Evolutionary conservation across 164 flowering plant genomes (phyloP).

Genomic region (Dillenia turbinata): DNA sequence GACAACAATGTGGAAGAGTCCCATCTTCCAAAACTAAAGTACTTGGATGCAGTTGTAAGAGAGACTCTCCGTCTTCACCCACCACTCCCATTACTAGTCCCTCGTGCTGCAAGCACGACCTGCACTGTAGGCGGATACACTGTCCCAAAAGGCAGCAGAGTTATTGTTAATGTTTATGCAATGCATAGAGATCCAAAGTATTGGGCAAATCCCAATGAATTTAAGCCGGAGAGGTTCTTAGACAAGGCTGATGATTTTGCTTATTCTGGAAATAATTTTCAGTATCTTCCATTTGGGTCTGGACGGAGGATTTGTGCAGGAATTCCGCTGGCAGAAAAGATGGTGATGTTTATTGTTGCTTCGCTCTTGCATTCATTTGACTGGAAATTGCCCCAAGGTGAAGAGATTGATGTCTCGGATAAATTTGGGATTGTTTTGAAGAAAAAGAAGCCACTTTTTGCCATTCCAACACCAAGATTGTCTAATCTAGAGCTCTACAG

Average conservation of each 20-base stretch:
- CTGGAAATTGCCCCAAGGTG: conserved; percentile 27
- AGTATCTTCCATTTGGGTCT: conserved; percentile 50
- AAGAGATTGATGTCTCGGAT: conserved; percentile 27
- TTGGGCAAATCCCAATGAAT: conserved; percentile 2
- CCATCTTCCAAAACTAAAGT: conserved; percentile 11
- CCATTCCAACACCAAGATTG: conserved; percentile 37
- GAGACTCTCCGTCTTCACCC: conserved; percentile 14
- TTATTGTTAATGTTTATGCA: conserved; percentile 7
- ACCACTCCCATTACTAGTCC: conserved; percentile 3
- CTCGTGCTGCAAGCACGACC: too few relatives aligned
- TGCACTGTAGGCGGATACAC: conserved; percentile 3
- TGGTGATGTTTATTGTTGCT: conserved; percentile 24
- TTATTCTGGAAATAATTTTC: conserved; percentile 8
- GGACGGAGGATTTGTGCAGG: conserved; percentile 56
- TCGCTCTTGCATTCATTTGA: conserved; percentile 39
- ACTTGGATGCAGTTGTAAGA: conserved; percentile 9
- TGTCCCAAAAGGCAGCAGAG: conserved; percentile 2
- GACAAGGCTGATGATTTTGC: not conserved
- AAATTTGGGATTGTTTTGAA: conserved; percentile 34
- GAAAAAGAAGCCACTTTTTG: conserved; percentile 30
- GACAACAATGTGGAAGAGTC: conserved; percentile 20
- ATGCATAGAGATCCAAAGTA: not conserved
- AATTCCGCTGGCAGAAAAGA: conserved; percentile 34
- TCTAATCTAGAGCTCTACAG: conserved; percentile 19
- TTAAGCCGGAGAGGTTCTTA: conserved; percentile 13